These are phyloP conservation scores for Xylaria nigripes DNA, from an alignment of 495 filamentous ascomycete genomes.

Conservation along the genomic window DNA sequence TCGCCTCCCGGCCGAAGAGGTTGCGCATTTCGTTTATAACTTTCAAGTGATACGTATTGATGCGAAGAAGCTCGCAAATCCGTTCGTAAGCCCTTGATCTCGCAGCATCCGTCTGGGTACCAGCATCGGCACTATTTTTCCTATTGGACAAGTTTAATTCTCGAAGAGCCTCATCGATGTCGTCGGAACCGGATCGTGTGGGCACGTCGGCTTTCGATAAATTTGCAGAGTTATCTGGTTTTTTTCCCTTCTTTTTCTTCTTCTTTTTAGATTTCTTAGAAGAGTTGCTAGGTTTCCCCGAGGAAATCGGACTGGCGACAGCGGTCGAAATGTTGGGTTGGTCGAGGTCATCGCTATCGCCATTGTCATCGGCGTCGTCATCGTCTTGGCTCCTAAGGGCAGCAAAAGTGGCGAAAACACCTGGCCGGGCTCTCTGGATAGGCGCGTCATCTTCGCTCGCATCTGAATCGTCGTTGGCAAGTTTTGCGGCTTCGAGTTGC, in stretches of 20 bases:
- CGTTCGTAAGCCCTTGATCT: slow-evolving; percentile 23
- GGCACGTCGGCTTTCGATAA: slow-evolving; percentile 11
- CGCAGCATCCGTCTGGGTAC: slow-evolving; percentile 5
- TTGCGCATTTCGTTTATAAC: slow-evolving; percentile 88
- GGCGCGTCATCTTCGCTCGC: slow-evolving; percentile 37
- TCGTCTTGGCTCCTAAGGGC: slow-evolving; percentile 39
- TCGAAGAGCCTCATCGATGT: slow-evolving; percentile 73
- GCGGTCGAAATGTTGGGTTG: slow-evolving; percentile 13
- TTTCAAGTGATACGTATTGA: slow-evolving; percentile 76
- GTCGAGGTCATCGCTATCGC: slow-evolving; percentile 19
- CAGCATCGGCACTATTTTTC: slow-evolving; percentile 1
- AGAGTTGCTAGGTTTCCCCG: slow-evolving; percentile 35
- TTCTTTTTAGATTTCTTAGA: slow-evolving; percentile 55
- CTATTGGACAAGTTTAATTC: slow-evolving; percentile 45
- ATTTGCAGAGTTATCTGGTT: slow-evolving; percentile 11
- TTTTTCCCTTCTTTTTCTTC: slow-evolving; percentile 48
- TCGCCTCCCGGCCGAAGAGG: slow-evolving; percentile 75
- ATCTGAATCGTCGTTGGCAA: slow-evolving; percentile 32
- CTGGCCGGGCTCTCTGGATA: slow-evolving; percentile 25
- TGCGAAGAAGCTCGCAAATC: slow-evolving; percentile 54
- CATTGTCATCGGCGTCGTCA: slow-evolving; percentile 29
- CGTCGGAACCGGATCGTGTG: slow-evolving; percentile 48
- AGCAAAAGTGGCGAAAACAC: slow-evolving; percentile 43
- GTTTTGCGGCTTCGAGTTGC: slow-evolving; percentile 18
- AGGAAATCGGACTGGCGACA: slow-evolving; percentile 37